Conservation (phyloP, 352 stramenopile species). For the Phytopythium chamaehyphon region DNA sequence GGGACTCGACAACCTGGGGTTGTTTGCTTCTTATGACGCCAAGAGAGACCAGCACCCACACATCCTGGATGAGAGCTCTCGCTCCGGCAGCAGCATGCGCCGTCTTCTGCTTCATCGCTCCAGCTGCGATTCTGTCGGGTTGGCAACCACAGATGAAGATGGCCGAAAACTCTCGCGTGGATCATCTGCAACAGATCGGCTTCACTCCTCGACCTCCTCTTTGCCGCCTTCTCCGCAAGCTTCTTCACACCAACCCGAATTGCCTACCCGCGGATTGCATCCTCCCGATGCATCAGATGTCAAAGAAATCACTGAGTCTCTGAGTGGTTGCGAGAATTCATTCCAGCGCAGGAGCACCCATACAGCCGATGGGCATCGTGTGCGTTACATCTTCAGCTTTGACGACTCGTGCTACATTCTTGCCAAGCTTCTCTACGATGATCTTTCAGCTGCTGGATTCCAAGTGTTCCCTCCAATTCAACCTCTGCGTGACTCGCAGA, state of each 20-base stretch:
- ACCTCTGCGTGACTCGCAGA: background rate
- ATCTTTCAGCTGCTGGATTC: constrained; percentile 46
- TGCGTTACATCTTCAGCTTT: constrained; percentile 66
- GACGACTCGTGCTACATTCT: constrained; percentile 57
- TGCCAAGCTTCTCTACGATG: constrained; percentile 42
- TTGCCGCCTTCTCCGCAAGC: no score
- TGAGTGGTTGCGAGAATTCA: no score
- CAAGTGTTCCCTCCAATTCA: constrained; percentile 28
- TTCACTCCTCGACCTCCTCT: background rate
- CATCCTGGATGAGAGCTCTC: constrained; percentile 16
- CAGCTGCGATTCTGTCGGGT: constrained; percentile 8
- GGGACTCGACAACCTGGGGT: constrained; percentile 46
- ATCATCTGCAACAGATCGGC: constrained; percentile 1
- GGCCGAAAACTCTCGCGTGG: background rate
- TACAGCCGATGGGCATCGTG: constrained; percentile 1
- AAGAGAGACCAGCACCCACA: constrained; percentile 13
- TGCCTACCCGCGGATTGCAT: background rate
- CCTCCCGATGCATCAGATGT: background rate
- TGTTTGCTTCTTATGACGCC: constrained; percentile 40
- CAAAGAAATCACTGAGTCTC: no score
- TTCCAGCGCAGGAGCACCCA: no score
- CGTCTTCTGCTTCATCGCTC: constrained; percentile 32
- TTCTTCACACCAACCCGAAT: background rate
- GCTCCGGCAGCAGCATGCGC: constrained; percentile 27
- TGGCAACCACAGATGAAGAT: background rate